Conservation (phyloP, 176 grass and related monocot genomes). For the Oryza brachyantha region DNA sequence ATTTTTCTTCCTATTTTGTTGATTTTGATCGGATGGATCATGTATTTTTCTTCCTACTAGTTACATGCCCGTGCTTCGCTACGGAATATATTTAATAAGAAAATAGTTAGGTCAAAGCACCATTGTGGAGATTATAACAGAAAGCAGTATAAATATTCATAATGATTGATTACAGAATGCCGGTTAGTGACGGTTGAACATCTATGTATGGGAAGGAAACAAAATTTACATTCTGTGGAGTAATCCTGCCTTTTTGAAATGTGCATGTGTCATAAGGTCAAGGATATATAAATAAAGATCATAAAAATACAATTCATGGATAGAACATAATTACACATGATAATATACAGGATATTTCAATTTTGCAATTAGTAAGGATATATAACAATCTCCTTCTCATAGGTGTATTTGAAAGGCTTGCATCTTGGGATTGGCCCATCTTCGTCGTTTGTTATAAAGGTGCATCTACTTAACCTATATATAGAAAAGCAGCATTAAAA, state of each 20-base stretch:
- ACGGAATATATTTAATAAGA: no score
- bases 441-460: slow-evolving; percentile 94
- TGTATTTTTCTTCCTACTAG: no score
- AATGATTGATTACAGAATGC: background rate
- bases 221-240: slow-evolving; percentile 88
- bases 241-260: slow-evolving; percentile 99
- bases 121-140: no score
- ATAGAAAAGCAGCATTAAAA: slow-evolving; percentile 23
- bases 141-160: no score
- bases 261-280: slow-evolving; percentile 72
- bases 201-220: background rate
- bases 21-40: no score
- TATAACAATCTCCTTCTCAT: slow-evolving; percentile 99
- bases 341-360: slow-evolving; percentile 24
- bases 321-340: slow-evolving; percentile 5
- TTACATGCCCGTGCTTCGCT: no score
- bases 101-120: no score
- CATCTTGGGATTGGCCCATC: slow-evolving; percentile 98
- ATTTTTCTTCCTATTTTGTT: no score
- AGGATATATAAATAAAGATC: slow-evolving; percentile 52
- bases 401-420: slow-evolving; percentile 98
- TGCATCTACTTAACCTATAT: slow-evolving; percentile 99
- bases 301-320: slow-evolving; percentile 1
- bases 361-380: slow-evolving; percentile 89
- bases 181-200: background rate